Conservation (phyloP, 495 filamentous ascomycete species). For the Neurospora intermedia region DNA sequence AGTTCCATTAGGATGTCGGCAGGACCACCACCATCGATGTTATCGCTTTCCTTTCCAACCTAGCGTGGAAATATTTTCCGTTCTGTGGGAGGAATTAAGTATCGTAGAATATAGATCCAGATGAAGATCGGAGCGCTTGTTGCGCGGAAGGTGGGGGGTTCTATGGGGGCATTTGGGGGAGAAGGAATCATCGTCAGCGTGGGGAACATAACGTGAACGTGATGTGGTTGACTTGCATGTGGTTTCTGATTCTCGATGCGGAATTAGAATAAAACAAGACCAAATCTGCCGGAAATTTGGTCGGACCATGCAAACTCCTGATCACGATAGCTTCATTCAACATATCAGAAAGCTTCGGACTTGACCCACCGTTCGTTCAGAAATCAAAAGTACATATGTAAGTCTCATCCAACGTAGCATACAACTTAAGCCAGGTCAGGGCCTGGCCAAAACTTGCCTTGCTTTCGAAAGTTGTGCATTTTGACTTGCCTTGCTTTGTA, state of each 20-base stretch:
- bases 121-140: not conserved
- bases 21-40: not conserved
- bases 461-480: too few species aligned
- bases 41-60: not conserved
- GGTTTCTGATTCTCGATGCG: not conserved
- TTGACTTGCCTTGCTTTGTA: too few species aligned
- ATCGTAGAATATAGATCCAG: not conserved
- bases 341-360: not conserved
- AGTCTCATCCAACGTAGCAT: not conserved
- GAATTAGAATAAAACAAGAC: not conserved
- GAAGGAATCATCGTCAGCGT: not conserved
- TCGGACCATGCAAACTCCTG: not conserved
- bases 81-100: not conserved
- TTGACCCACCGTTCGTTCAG: not conserved
- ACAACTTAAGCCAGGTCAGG: too few species aligned
- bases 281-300: too few species aligned
- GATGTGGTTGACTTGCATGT: not conserved
- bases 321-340: not conserved
- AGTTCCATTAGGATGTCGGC: not conserved
- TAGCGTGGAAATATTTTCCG: not conserved
- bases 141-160: not conserved
- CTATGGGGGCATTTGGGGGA: not conserved
- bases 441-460: too few species aligned
- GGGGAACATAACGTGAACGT: not conserved
- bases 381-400: not conserved